Evolutionary conservation across 331 rosid species (phyloP), one percentile per base, ranked within the genome.

Genomic region (Malus hybrid): DNA sequence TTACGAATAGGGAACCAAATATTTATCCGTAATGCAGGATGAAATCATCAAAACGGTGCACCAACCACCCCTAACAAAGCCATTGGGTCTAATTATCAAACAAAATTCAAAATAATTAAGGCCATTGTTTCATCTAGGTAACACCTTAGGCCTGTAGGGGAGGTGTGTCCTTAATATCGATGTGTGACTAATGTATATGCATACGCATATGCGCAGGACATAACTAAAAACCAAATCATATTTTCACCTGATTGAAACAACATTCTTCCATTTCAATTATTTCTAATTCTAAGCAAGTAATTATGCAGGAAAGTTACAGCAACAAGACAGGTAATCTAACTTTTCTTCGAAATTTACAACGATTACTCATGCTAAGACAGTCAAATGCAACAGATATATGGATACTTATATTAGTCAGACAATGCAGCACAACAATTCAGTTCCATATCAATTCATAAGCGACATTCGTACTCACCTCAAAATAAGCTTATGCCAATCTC

Each of bases 401-500:
- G 52, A 9, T 5, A 55, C 19, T 68, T 68, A 22, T 15, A 46
- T 2, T 36, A 15, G 27, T 15, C 59, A 73, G 19, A 12, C 29
- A 73, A 18, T 32, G 63, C 29, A 73, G 11, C 5, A 60, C 3
- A 57, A 20, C 66, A 16, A 34, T 72, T 4, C 24, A 22, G 56
- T 27, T 73, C 27, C 31, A 67, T 15, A 29, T 3, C 39, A 59
- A 5, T 6, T 13, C 24, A 39, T 70, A 16, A 29, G n/a, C 3
- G 7, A 28, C 32, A 70, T 34, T 24, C 31, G 76, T 52, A 83
- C 76, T 82, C 68, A 95, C 97, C 97, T 87, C 79, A 95, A 78
- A 67, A 92, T 74, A 76, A 94, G 97, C 75, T 87, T 81, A 73
- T 95, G 84, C 97, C 97, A 95, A 59, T 83, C 88, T 64, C 61